A percentile compares a stretch with the other conserved stretches of the same genome.
Evolutionary conservation across 2,329 filamentous ascomycete species (phyloP).

Genomic region (Fusarium sp.): DNA sequence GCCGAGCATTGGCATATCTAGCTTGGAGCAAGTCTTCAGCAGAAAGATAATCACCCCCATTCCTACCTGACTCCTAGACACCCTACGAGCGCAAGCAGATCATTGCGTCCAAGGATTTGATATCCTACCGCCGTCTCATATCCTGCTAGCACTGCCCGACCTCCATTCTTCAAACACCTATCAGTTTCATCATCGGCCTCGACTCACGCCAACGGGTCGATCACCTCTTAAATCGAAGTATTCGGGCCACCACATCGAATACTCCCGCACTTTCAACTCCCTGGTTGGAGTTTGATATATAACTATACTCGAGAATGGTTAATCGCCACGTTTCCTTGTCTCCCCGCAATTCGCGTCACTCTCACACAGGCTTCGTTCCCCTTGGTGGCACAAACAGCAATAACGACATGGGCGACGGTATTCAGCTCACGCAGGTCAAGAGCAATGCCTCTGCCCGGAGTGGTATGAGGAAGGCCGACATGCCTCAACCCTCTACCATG

Average conservation of each 20-base stretch:
- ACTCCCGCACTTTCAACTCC: conserved; percentile 25
- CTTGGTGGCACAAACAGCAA: conserved; percentile 46
- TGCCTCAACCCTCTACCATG: conserved; percentile 43
- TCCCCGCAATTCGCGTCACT: conserved; percentile 49
- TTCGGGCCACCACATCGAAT: conserved; percentile 17
- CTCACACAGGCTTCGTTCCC: conserved; percentile 56
- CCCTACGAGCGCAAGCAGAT: conserved; percentile 10
- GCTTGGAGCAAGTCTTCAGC: conserved; percentile 41
- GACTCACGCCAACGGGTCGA: conserved; percentile 18
- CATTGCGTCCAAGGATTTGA: conserved; percentile 38
- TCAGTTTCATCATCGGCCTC: conserved; percentile 32
- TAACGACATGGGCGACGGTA: conserved; percentile 54
- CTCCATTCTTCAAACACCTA: conserved; percentile 23
- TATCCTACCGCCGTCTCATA: conserved; percentile 35
- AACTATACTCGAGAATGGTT: conserved; percentile 36
- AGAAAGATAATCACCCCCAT: conserved; percentile 13
- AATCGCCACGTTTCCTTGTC: conserved; percentile 47
- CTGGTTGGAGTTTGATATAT: conserved; percentile 36
- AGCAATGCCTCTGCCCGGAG: conserved; percentile 60
- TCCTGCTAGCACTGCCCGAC: conserved; percentile 18
- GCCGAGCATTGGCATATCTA: conserved; percentile 27
- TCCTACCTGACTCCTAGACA: conserved; percentile 17
- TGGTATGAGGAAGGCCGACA: conserved; percentile 58
- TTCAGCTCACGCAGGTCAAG: conserved; percentile 65
- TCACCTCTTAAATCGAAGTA: conserved; percentile 15